phyloP scores from a whole-genome alignment of 345 rosid genomes.

The Mangifera indica region DNA sequence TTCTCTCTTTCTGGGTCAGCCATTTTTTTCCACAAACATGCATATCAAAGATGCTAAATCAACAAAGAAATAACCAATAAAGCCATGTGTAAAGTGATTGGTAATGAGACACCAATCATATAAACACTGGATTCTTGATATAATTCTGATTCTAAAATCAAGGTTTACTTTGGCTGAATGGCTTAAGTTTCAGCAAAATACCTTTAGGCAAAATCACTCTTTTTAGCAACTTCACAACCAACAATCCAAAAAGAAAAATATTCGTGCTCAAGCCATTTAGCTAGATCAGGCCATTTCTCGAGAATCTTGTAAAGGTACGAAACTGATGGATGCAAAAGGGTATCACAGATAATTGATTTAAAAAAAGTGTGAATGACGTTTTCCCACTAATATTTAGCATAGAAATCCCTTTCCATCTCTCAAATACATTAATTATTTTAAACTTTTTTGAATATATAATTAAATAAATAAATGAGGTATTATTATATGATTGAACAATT shows the following conservation, averaged over 20 bases:
- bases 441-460: no score
- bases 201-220: not conserved
- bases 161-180: constrained; percentile 7
- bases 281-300: not conserved
- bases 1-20: constrained; percentile 8
- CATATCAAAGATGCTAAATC: not conserved
- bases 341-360: constrained; percentile 12
- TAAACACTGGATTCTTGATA: constrained; percentile 2
- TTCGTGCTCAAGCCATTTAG: constrained; percentile 15
- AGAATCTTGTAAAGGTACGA: constrained; percentile 27
- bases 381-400: no score
- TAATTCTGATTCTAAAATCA: not conserved
- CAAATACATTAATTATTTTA: no score
- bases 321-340: constrained; percentile 9
- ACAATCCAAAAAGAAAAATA: constrained; percentile 9
- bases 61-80: not conserved
- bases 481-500: no score
- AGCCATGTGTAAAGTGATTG: not conserved
- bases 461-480: no score
- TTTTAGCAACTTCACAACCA: not conserved
- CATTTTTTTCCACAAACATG: not conserved
- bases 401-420: no score
- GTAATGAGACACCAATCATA: not conserved
- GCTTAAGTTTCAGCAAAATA: not conserved
- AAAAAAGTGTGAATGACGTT: not conserved